Evolutionary conservation across 208 protist species (phyloP), one percentile per base, ranked within the genome.

Genomic region (Naegleria fowleri): DNA sequence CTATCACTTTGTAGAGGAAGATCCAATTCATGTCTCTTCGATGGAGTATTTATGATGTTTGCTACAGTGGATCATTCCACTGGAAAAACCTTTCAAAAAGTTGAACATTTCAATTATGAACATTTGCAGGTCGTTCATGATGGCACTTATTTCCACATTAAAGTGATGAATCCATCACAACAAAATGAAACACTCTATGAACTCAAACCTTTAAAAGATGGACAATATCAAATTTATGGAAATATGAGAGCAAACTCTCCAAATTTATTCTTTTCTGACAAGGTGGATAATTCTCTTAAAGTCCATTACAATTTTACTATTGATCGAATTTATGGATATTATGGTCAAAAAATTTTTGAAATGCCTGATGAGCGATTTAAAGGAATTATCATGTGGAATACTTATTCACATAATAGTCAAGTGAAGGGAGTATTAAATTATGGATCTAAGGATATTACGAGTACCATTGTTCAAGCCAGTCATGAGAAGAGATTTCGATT

Each of bases 381-480:
- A 59, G 76, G 76, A 59, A 86, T 90, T 76, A 90, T 90, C 19
- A 51, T 76, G 41, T 90, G 88, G 88, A 76, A 90, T 40, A 90
- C 88, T 33, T 90, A 90, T 76, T 36, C 88, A 22, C 88, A 90
- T 36, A 76, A 33, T 76, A 41, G n/a, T 39, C 41, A 38, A 58
- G 85, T 88, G 22, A 13, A n/a, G 19, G 41, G 43, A 22, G 16
- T 39, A 36, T 79, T 79, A 79, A 79, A 29, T 79, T 79, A 79
- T 79, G 25, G n/a, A 79, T 36, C 25, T 36, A 79, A 79, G 19
- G 19, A 19, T 36, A 36, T 79, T 79, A 13, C 16, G 0, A 79
- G 36, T 36, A 79, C 67, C 36, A 79, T 79, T 79, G n/a, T 79
- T 79, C 67, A 79, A 79, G 6, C 67, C n/a, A 79, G 9, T 79